Evolutionary conservation across 1,284 basidiomycete species (phyloP).

Genomic region (Heterobasidion irregulare): DNA sequence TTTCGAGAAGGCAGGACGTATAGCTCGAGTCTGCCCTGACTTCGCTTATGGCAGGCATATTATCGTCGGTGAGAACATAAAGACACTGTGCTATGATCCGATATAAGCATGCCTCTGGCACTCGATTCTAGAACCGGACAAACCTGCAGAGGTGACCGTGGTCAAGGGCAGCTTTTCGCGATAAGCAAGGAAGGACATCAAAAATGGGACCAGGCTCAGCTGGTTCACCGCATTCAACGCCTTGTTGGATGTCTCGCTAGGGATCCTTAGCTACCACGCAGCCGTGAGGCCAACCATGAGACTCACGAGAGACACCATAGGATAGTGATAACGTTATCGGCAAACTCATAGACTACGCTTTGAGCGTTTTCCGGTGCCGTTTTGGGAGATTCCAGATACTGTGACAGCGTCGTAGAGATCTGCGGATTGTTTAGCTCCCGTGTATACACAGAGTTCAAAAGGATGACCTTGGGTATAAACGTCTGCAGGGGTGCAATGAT

Average conservation of each 20-base stretch:
- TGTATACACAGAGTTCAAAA: background rate
- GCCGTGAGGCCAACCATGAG: conserved; percentile 1
- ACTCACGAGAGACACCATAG: conserved; percentile 91
- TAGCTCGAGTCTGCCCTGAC: conserved; percentile 56
- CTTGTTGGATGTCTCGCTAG: conserved; percentile 87
- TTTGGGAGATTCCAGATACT: conserved; percentile 54
- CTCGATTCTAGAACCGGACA: conserved; percentile 8
- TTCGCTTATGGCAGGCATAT: conserved; percentile 56
- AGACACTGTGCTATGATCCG: conserved; percentile 73
- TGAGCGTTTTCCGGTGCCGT: conserved; percentile 58
- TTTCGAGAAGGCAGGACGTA: conserved; percentile 63
- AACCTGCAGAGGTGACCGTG: conserved; percentile 75
- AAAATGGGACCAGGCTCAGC: conserved; percentile 66
- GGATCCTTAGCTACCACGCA: conserved; percentile 22
- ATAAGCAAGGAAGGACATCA: conserved; percentile 76
- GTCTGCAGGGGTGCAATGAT: conserved; percentile 69
- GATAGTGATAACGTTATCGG: conserved; percentile 86
- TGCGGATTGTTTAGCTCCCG: conserved; percentile 21
- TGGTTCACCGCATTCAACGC: conserved; percentile 82
- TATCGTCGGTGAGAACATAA: conserved; percentile 88
- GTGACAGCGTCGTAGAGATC: conserved; percentile 71
- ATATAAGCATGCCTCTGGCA: background rate
- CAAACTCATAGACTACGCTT: conserved; percentile 76
- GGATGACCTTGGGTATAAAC: conserved; percentile 65
- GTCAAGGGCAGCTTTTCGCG: conserved; percentile 58